Conservation (phyloP, 768 basidiomycete genomes). For the Guyanaporus albipodus region DNA sequence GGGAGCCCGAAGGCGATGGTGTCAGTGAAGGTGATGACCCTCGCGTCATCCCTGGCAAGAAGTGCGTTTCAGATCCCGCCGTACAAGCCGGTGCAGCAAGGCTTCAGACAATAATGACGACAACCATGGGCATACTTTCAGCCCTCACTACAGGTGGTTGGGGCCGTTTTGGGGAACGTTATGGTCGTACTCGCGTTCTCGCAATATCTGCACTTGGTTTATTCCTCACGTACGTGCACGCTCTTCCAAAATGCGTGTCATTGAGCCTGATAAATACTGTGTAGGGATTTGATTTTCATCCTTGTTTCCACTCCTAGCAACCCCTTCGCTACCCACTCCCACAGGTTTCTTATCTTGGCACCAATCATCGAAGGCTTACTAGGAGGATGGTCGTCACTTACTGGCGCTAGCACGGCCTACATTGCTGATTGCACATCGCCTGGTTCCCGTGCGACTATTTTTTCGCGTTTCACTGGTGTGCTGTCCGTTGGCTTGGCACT, state of each 20-base stretch:
- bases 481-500: conserved; percentile 72
- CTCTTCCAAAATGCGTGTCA: conserved; percentile 11
- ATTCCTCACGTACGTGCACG: conserved; percentile 60
- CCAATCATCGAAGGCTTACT: conserved; percentile 77
- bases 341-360: conserved; percentile 71
- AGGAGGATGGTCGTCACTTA: conserved; percentile 71
- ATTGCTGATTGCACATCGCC: conserved; percentile 78
- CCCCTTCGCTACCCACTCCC: conserved; percentile 58
- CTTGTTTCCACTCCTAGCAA: conserved; percentile 69
- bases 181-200: conserved; percentile 75
- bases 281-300: conserved; percentile 74
- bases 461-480: conserved; percentile 68
- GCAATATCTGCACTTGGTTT: conserved; percentile 64
- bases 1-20: conserved; percentile 23
- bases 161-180: conserved; percentile 73
- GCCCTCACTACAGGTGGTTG: conserved; percentile 85
- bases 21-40: conserved; percentile 38
- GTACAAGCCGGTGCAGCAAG: conserved; percentile 68
- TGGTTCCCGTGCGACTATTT: conserved; percentile 71
- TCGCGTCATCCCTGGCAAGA: conserved; percentile 33
- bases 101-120: conserved; percentile 74
- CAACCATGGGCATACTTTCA: conserved; percentile 73
- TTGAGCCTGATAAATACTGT: conserved; percentile 1
- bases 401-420: conserved; percentile 61
- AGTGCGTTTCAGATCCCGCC: conserved; percentile 45